Evolutionary conservation across 768 basidiomycete species (phyloP), one percentile per base, ranked within the genome.

Genomic region (Russula earlei): DNA sequence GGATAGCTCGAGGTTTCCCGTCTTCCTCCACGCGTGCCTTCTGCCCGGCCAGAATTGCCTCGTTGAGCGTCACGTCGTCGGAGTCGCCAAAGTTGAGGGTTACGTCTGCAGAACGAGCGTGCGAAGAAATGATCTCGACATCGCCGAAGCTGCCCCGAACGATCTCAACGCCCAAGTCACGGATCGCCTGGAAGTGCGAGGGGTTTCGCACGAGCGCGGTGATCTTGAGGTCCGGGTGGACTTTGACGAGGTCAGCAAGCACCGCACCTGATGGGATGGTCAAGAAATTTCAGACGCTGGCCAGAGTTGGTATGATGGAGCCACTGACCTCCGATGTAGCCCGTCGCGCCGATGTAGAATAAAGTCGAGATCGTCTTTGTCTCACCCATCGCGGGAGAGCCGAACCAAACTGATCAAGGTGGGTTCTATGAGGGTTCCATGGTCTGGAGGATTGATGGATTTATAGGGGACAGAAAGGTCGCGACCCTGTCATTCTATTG

Each of bases 261-360:
- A 59, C 25, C 5, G 58, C 34, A 17, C 58, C 54, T 43, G 12
- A n/a, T 19, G 17, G 27, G 17, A 14, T 2, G 34, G 15, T 36
- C 11, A 11, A 29, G 7, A n/a, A n/a, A n/a, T n/a, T 31, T 19
- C 25, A 53, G 12, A 20, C 4, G 9, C 29, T 31, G 29, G 3
- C 7, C 10, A 31, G 29, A 31, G 29, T 31, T 7, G 17, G 14
- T 5, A 22, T 17, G 43, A 4, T 8, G 33, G 42, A n/a, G 33
- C n/a, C 9, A 31, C 49, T 10, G 40, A 44, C 57, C 57, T 12
- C 57, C 57, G 31, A 58, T 29, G 47, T 58, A 58, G 12, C 57
- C 57, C 12, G 52, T 55, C 38, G 57, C 47, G 15, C 57, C 57
- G 4, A 58, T 4, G 20, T 48, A 55, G 46, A 58, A 58, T 15